Percentiles rank a stretch among this genome's conserved stretches.
Conservation (phyloP, 371 early-diverging fungal genomes). For the Mortierella sp. region DNA sequence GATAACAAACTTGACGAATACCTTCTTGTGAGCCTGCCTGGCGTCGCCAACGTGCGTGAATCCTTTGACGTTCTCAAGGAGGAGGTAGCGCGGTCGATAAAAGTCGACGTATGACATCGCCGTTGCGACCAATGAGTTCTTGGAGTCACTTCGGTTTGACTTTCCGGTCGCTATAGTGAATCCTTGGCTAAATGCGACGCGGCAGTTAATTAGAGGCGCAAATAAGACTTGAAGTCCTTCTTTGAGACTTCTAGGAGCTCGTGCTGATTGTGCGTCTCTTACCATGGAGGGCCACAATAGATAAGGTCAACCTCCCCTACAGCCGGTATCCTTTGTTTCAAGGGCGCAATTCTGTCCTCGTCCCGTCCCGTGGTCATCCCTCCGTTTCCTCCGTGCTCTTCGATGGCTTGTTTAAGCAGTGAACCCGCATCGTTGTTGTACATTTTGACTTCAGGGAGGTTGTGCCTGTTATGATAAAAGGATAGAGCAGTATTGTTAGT, state of each 20-base stretch:
- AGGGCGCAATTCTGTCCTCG: slow-evolving; percentile 56
- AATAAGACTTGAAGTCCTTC: too few species aligned
- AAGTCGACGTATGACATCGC: slow-evolving; percentile 74
- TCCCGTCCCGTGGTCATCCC: not conserved
- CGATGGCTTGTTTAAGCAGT: slow-evolving; percentile 67
- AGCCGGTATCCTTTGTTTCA: slow-evolving; percentile 63
- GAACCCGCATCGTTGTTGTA: slow-evolving; percentile 72
- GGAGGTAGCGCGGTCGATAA: slow-evolving; percentile 70
- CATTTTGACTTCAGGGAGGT: slow-evolving; percentile 67
- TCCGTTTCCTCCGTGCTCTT: slow-evolving; percentile 28
- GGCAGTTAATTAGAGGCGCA: not conserved
- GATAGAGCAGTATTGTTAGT: not conserved
- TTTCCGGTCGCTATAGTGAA: slow-evolving; percentile 70
- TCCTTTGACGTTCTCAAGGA: slow-evolving; percentile 75
- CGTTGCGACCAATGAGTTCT: slow-evolving; percentile 71
- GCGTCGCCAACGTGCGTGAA: slow-evolving; percentile 59
- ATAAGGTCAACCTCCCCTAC: slow-evolving; percentile 74
- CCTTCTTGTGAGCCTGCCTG: slow-evolving; percentile 65
- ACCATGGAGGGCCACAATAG: slow-evolving; percentile 77
- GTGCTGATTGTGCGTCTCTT: not conserved
- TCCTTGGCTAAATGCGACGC: slow-evolving; percentile 64
- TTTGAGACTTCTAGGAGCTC: not conserved
- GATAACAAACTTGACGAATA: slow-evolving; percentile 73
- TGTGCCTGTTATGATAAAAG: slow-evolving; percentile 51
- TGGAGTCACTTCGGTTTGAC: slow-evolving; percentile 70